phyloP scores from a whole-genome alignment of 2,329 filamentous ascomycete genomes.

The Cordyceps cateniannulata region DNA sequence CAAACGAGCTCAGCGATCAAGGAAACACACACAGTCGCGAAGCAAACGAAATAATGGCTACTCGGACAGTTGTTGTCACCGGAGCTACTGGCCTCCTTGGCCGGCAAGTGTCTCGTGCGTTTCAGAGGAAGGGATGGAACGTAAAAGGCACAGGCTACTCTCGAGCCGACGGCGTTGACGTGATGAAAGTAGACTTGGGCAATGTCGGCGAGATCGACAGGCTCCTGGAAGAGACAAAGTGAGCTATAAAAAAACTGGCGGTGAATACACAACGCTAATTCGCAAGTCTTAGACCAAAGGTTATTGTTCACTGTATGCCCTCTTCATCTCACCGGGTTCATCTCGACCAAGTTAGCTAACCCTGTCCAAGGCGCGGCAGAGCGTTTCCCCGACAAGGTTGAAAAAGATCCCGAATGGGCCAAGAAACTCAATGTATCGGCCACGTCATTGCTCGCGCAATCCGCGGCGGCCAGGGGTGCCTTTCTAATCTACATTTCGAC shows the following conservation, averaged over 20 bases:
- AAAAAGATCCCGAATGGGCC: slow-evolving; percentile 70
- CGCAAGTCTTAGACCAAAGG: slow-evolving; percentile 52
- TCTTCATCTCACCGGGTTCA: too few species aligned
- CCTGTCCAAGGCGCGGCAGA: slow-evolving; percentile 66
- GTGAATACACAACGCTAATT: neutral
- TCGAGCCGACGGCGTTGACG: slow-evolving; percentile 62
- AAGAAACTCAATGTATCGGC: slow-evolving; percentile 68
- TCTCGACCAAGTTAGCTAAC: neutral
- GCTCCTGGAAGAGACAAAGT: slow-evolving; percentile 50
- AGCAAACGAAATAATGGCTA: slow-evolving; percentile 16
- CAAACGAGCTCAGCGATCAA: neutral
- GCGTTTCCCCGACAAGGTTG: slow-evolving; percentile 79
- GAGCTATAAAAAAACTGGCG: slow-evolving; percentile 18
- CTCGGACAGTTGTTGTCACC: slow-evolving; percentile 62
- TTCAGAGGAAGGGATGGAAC: slow-evolving; percentile 56
- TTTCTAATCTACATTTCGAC: slow-evolving; percentile 75
- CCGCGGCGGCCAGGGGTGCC: slow-evolving; percentile 55
- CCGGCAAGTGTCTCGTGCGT: slow-evolving; percentile 67
- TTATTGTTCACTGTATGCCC: slow-evolving; percentile 71
- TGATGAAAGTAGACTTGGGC: slow-evolving; percentile 54
- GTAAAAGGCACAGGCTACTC: slow-evolving; percentile 68
- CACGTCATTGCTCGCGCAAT: slow-evolving; percentile 57
- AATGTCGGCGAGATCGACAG: slow-evolving; percentile 40
- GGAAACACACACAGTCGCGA: neutral
- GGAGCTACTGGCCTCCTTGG: slow-evolving; percentile 81